A percentile compares a stretch with the other conserved stretches of the same genome.
Evolutionary conservation across 2,329 filamentous ascomycete genomes (phyloP).

Genomic region (Venturia aucupariae): DNA sequence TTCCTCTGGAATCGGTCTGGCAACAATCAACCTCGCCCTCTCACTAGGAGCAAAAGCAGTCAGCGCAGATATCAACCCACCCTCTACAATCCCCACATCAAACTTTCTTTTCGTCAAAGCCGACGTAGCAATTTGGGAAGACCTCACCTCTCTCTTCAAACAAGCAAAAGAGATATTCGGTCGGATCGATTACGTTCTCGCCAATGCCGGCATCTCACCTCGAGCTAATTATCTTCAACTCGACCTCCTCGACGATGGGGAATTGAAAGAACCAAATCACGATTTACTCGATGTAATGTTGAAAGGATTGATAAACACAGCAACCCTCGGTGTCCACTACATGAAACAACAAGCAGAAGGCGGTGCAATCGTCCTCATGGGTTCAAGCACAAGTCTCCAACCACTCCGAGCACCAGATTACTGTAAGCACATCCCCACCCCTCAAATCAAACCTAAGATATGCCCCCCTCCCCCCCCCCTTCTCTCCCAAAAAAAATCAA

Average conservation of each 20-base stretch:
- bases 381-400: conserved; percentile 43
- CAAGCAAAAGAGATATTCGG: conserved; percentile 34
- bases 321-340: conserved; percentile 34
- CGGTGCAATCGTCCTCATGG: conserved; percentile 47
- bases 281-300: conserved; percentile 42
- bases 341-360: conserved; percentile 39
- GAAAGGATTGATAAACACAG: conserved; percentile 28
- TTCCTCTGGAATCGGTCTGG: conserved; percentile 50
- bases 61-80: conserved; percentile 42
- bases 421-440: conserved; percentile 36
- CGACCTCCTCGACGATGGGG: conserved; percentile 41
- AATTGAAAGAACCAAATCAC: conserved; percentile 37
- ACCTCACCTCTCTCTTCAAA: conserved; percentile 44
- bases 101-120: conserved; percentile 35
- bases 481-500: too few species aligned
- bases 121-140: conserved; percentile 43
- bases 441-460: too few species aligned
- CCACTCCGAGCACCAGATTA: conserved; percentile 45
- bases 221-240: conserved; percentile 38
- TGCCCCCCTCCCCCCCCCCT: too few species aligned
- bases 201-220: conserved; percentile 47
- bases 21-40: conserved; percentile 43
- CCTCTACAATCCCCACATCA: conserved; percentile 20
- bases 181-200: conserved; percentile 39
- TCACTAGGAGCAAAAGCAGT: conserved; percentile 46